phyloP scores from a whole-genome alignment of 1,139 yeast genomes.

The Pneumocystis murina region DNA sequence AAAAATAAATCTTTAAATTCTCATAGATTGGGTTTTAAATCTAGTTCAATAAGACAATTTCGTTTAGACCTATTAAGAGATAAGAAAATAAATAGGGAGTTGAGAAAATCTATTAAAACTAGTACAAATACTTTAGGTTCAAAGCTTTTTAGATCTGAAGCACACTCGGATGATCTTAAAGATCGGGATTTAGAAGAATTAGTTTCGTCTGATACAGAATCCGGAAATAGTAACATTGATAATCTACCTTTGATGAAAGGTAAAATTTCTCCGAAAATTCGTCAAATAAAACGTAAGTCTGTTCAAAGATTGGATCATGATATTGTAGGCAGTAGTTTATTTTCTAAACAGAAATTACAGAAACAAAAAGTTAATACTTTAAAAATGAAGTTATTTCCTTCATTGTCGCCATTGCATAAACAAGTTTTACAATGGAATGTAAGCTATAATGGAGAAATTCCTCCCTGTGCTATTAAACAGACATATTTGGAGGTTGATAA shows the following conservation, averaged over 20 bases:
- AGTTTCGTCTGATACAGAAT: conserved; percentile 9
- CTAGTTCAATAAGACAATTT: neutral
- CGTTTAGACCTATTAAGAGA: neutral
- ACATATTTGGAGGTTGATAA: conserved; percentile 31
- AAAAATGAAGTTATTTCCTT: conserved; percentile 67
- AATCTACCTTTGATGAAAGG: conserved; percentile 15
- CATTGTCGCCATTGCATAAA: conserved; percentile 57
- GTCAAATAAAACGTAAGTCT: conserved; percentile 3
- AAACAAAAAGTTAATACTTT: conserved; percentile 57
- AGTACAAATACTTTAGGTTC: conserved; percentile 1
- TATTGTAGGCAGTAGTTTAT: conserved; percentile 3
- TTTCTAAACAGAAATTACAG: conserved; percentile 15
- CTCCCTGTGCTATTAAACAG: conserved; percentile 29
- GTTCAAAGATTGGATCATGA: conserved; percentile 6
- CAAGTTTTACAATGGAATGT: conserved; percentile 68
- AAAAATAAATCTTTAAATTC: neutral
- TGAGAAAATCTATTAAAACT: neutral
- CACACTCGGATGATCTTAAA: conserved; percentile 13
- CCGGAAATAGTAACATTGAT: conserved; percentile 18
- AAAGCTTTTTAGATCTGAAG: conserved; percentile 17
- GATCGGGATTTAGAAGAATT: neutral
- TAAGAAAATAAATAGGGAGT: neutral
- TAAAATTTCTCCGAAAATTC: conserved; percentile 6
- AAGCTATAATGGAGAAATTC: conserved; percentile 41
- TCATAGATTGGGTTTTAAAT: neutral